Conservation (phyloP, 1,284 basidiomycete species). For the Flammula alnicola region DNA sequence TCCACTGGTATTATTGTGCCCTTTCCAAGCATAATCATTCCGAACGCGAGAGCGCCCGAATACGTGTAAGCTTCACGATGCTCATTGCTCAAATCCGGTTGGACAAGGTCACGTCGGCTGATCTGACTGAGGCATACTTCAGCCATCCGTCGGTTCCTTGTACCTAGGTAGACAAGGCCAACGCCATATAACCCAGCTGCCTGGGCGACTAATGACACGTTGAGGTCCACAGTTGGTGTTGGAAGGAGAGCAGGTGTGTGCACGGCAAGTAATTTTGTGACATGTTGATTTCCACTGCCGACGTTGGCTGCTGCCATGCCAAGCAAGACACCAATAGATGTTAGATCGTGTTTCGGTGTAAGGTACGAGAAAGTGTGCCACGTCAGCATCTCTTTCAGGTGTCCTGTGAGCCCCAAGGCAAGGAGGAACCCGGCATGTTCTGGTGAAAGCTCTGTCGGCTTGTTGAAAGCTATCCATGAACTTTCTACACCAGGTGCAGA, state of each 20-base stretch:
- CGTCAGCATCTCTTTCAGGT: slow-evolving; percentile 85
- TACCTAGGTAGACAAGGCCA: slow-evolving; percentile 90
- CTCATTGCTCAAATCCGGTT: slow-evolving; percentile 82
- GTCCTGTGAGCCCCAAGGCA: slow-evolving; percentile 91
- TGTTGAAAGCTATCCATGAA: slow-evolving; percentile 94
- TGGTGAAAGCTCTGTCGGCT: slow-evolving; percentile 82
- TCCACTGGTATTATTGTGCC: slow-evolving; percentile 82
- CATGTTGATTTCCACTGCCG: slow-evolving; percentile 86
- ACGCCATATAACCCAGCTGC: slow-evolving; percentile 88
- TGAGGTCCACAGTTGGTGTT: slow-evolving; percentile 84
- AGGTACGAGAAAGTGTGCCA: slow-evolving; percentile 93
- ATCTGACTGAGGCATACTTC: slow-evolving; percentile 91
- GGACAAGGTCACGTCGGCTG: slow-evolving; percentile 74
- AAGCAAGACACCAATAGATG: slow-evolving; percentile 91
- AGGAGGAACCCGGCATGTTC: slow-evolving; percentile 96
- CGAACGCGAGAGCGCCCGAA: slow-evolving; percentile 88
- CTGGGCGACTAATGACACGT: slow-evolving; percentile 89
- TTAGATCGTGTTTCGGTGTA: slow-evolving; percentile 93
- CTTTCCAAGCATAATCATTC: slow-evolving; percentile 94
- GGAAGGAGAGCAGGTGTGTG: slow-evolving; percentile 94
- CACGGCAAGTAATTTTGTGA: slow-evolving; percentile 90
- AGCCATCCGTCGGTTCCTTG: slow-evolving; percentile 88
- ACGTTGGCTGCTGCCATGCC: slow-evolving; percentile 91
- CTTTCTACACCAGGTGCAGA: slow-evolving; percentile 82
- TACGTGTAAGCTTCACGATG: slow-evolving; percentile 93